Evolutionary conservation across 2,329 filamentous ascomycete species (phyloP).

Genomic region (Cytospora piceae): DNA sequence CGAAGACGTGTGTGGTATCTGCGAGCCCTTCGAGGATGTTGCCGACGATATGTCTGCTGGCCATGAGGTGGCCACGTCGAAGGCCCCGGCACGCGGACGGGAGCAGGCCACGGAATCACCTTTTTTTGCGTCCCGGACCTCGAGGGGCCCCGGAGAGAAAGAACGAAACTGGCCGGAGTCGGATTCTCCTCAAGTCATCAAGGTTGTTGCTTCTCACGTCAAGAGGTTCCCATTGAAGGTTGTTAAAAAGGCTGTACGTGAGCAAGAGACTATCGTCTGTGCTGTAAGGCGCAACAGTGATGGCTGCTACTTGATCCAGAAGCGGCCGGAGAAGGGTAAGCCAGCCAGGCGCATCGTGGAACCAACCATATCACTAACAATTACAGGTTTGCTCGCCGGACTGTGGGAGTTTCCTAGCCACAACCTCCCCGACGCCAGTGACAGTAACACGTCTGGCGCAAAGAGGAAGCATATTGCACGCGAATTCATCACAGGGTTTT

Average conservation of each 20-base stretch:
- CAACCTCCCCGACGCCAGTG: constrained; percentile 38
- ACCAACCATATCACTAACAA: neutral
- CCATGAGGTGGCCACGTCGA: constrained; percentile 26
- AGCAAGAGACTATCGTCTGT: constrained; percentile 58
- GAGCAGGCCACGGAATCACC: constrained; percentile 42
- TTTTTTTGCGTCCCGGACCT: constrained; percentile 36
- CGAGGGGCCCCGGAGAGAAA: constrained; percentile 7
- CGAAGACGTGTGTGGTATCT: constrained; percentile 55
- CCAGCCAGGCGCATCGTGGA: neutral
- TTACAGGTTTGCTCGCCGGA: constrained; percentile 51
- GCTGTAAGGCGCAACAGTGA: constrained; percentile 48
- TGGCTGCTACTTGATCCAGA: constrained; percentile 52
- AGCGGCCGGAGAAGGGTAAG: constrained; percentile 52
- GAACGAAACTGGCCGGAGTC: too few relatives aligned
- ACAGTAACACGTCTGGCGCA: constrained; percentile 36
- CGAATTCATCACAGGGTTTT: constrained; percentile 39
- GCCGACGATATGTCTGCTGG: constrained; percentile 32
- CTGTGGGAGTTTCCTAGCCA: constrained; percentile 61
- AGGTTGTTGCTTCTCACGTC: constrained; percentile 49
- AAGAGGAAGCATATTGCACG: constrained; percentile 44
- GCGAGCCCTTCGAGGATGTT: constrained; percentile 50
- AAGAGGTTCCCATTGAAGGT: constrained; percentile 55
- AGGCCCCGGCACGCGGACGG: neutral
- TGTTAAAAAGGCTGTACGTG: constrained; percentile 55
- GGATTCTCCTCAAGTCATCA: constrained; percentile 35